Base-by-base conservation (phyloP, 2,329 filamentous ascomycete species). In the Sporothrix brunneoviolacea region DNA sequence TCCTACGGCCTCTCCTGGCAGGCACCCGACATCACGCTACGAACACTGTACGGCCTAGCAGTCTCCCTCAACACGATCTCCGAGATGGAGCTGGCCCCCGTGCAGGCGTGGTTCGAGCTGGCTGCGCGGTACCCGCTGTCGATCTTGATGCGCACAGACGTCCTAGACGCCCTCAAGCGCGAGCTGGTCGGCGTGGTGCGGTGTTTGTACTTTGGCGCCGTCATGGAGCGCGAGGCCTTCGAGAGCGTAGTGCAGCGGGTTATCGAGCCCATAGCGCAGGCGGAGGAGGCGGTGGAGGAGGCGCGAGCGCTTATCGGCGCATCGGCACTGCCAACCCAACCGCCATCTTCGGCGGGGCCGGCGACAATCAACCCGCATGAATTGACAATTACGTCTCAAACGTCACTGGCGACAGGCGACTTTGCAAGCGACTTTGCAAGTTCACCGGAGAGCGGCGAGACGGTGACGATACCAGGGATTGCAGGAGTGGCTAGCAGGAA, bases 51-150 rank as follows among this genome's bases (percentile, higher is more conserved):
- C 53, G 68, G 68, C n/a, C 67, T 78, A 3, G 73, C 75, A 2
- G 59, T 62, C 44, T 68, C 69, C 37, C 64, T 77, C 21, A 73
- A 70, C 59, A 64, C 67, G 4, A 15, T 42, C 1, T 64, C 68
- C 24, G 63, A 64, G 45, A 49, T 61, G 16, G 74, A 77, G 59
- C 59, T 77, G 35, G 70, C 74, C 24, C 75, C 75, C 15, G 70
- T 78, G 22, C 75, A 78, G 62, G 74, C 70, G 2, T 78, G 74
- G 75, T 79, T 78, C 59, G 75, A 78, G 65, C 67, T 78, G 22
- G 68, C 68, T 21, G 60, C 55, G 4, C 59, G 64, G 33, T 76
- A 71, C 55, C 68, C 70, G 19, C 55, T 63, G n/a, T 65, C 56
- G 10, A 48, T 65, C 15, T 62, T 75, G n/a, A 59, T 73, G 46